Percentiles rank a stretch among this genome's conserved stretches.
Conservation (phyloP, 768 basidiomycete species). For the Crepidotus variabilis region DNA sequence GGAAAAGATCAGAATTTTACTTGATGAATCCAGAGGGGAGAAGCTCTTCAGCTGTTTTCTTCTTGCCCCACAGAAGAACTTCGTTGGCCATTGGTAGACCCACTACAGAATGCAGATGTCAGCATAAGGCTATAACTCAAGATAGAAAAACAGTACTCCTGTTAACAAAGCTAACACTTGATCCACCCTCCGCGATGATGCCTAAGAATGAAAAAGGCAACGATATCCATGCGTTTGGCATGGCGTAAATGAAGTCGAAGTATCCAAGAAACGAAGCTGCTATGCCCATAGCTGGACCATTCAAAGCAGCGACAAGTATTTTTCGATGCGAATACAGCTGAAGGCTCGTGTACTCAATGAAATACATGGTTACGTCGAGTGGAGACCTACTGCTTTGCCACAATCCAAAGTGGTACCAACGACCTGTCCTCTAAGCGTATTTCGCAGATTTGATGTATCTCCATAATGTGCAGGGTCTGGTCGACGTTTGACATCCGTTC, state of each 20-base stretch:
- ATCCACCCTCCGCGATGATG: constrained; percentile 63
- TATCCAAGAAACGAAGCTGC: constrained; percentile 58
- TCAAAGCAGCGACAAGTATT: constrained; percentile 65
- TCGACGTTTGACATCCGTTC: constrained; percentile 47
- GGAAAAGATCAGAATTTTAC: constrained; percentile 43
- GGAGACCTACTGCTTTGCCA: constrained; percentile 52
- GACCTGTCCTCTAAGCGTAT: constrained; percentile 42
- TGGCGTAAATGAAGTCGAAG: constrained; percentile 71
- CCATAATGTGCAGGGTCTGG: constrained; percentile 4
- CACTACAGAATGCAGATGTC: constrained; percentile 35
- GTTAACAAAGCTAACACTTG: constrained; percentile 67
- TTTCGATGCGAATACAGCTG: constrained; percentile 71
- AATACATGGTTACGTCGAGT: not conserved
- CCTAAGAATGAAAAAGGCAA: constrained; percentile 69
- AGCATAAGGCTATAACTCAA: no score
- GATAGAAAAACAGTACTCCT: constrained; percentile 37
- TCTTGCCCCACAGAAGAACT: constrained; percentile 67
- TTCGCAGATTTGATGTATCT: constrained; percentile 31
- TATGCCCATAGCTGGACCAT: constrained; percentile 73
- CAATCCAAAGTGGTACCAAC: constrained; percentile 54
- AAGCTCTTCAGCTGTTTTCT: constrained; percentile 55
- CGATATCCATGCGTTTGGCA: constrained; percentile 59
- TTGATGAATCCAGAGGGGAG: constrained; percentile 22
- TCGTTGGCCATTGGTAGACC: constrained; percentile 69
- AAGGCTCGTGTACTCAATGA: not conserved